A percentile compares a stretch with the other conserved stretches of the same genome.
Evolutionary conservation across 139 green algal genomes (phyloP).

Genomic region (Pleodorina starrii): DNA sequence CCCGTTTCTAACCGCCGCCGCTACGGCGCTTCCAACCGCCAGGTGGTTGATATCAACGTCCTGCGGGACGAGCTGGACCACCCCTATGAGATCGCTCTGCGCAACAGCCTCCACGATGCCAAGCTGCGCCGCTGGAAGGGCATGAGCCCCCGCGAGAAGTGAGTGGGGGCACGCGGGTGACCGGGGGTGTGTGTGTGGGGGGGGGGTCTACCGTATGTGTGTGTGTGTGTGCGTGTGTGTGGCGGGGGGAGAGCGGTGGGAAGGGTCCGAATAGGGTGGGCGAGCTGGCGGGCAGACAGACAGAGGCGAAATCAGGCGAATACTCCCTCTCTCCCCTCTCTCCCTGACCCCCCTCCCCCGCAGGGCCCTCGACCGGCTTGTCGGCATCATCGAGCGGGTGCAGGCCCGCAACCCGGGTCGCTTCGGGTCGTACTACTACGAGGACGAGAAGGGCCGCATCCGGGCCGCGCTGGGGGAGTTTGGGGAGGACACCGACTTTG

Average conservation of each 20-base stretch:
- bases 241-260: no score
- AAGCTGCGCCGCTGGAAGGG: conserved; percentile 69
- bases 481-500: conserved; percentile 60
- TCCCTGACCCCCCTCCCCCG: background rate
- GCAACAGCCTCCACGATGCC: conserved; percentile 59
- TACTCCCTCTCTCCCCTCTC: no score
- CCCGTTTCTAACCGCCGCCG: no score
- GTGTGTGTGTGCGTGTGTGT: no score
- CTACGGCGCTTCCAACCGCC: conserved; percentile 6
- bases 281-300: no score
- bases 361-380: conserved; percentile 60
- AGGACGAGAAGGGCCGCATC: conserved; percentile 47
- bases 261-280: no score
- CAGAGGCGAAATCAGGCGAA: no score
- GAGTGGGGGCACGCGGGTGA: conserved; percentile 22
- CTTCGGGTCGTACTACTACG: conserved; percentile 2
- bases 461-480: conserved; percentile 26
- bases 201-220: no score
- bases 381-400: conserved; percentile 58
- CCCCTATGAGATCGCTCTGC: conserved; percentile 56
- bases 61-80: conserved; percentile 60
- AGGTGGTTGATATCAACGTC: conserved; percentile 39
- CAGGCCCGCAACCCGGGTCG: conserved; percentile 16
- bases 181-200: no score
- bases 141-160: conserved; percentile 61